Conservation (phyloP, 148 eudicot species). For the Rhododendron henanense region DNA sequence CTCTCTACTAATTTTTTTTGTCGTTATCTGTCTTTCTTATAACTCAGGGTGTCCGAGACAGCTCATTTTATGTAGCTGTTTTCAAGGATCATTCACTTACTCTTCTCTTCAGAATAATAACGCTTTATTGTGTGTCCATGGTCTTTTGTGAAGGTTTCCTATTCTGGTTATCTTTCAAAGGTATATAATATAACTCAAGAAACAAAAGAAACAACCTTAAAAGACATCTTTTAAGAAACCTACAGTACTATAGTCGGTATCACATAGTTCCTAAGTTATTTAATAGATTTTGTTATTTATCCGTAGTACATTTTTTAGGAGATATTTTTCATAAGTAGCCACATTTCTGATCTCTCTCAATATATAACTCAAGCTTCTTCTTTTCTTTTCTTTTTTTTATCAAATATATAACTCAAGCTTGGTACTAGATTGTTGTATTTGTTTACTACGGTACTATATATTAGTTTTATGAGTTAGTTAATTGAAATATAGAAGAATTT, state of each 20-base stretch:
- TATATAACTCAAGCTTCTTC: background rate
- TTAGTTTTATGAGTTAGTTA: background rate
- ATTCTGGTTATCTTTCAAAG: background rate
- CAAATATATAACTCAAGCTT: background rate
- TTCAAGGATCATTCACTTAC: constrained; percentile 5
- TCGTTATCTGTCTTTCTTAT: background rate
- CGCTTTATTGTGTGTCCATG: background rate
- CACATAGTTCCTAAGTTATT: background rate
- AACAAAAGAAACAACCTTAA: constrained; percentile 16
- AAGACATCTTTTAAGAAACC: constrained; percentile 6
- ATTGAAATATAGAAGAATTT: background rate
- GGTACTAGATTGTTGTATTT: background rate
- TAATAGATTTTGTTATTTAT: background rate
- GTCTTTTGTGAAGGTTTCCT: constrained; percentile 1
- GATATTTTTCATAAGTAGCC: background rate
- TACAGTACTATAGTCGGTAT: background rate
- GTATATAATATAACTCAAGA: background rate
- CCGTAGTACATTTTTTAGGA: background rate
- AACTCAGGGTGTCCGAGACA: too few relatives aligned
- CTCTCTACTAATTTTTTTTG: background rate
- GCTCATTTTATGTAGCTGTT: constrained; percentile 14
- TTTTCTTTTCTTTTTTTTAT: too few relatives aligned
- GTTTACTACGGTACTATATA: background rate
- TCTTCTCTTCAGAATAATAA: background rate
- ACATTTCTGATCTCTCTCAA: background rate